Evolutionary conservation across 306 rosid genomes (phyloP).

Genomic region (Glycine latifolia): DNA sequence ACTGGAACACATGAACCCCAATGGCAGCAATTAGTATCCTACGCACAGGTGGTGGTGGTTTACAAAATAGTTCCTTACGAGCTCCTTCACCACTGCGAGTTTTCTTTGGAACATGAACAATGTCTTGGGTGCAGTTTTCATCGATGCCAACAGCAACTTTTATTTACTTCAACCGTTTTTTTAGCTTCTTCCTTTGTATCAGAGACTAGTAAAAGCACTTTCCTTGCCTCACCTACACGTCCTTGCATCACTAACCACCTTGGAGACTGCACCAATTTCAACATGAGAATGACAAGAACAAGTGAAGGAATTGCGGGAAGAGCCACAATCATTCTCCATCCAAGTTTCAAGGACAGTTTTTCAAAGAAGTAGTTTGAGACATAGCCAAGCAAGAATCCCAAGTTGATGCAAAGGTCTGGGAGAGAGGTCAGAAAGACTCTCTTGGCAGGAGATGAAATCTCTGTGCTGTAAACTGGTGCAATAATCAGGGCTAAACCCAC

Average conservation of each 20-base stretch:
- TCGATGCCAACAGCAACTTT: slow-evolving; percentile 66
- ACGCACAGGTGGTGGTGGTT: slow-evolving; percentile 62
- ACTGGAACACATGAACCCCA: slow-evolving; percentile 71
- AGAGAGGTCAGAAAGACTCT: slow-evolving; percentile 70
- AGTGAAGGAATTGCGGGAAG: slow-evolving; percentile 73
- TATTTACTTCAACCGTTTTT: slow-evolving; percentile 57
- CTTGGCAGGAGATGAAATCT: slow-evolving; percentile 62
- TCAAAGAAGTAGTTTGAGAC: slow-evolving; percentile 63
- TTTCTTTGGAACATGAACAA: slow-evolving; percentile 34
- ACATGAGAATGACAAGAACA: slow-evolving; percentile 53
- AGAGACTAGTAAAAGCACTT: slow-evolving; percentile 51
- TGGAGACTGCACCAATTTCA: slow-evolving; percentile 73
- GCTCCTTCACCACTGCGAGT: slow-evolving; percentile 51
- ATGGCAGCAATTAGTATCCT: slow-evolving; percentile 64
- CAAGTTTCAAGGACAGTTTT: slow-evolving; percentile 54
- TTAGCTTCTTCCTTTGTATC: slow-evolving; percentile 66
- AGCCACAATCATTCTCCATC: slow-evolving; percentile 83
- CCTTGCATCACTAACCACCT: slow-evolving; percentile 87
- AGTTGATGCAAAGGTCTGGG: slow-evolving; percentile 63
- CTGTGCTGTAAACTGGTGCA: slow-evolving; percentile 76
- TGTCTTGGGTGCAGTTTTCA: slow-evolving; percentile 49
- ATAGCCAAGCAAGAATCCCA: slow-evolving; percentile 71
- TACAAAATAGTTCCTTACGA: slow-evolving; percentile 56
- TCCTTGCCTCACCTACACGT: slow-evolving; percentile 61
- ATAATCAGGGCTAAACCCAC: slow-evolving; percentile 74